Base-by-base conservation (phyloP, 495 filamentous ascomycete species). In the Tuber borchii region DNA sequence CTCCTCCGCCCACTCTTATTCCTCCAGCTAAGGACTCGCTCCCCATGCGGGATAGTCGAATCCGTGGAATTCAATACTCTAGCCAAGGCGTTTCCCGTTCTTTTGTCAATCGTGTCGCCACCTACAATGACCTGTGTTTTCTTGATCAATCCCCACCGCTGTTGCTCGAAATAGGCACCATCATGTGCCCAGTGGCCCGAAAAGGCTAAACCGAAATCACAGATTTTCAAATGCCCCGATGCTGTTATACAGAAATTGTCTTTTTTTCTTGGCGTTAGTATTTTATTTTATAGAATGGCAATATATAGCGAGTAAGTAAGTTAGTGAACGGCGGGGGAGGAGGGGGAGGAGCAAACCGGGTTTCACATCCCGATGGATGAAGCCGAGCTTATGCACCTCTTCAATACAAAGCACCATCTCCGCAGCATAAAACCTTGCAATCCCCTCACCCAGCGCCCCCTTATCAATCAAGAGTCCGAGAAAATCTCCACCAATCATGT, bases 321-420 rank as follows among this genome's bases (percentile, higher is more conserved):
- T 40, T 5, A 46, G 17, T 19, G 16, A 42, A 37, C 39, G 4
- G n/a, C n/a, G n/a, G n/a, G n/a, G n/a, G n/a, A n/a, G n/a, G n/a
- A n/a, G n/a, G n/a, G n/a, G n/a, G n/a, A n/a, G n/a, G n/a, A n/a
- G 46, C 73, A 22, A 44, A 77, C 76, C 76, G 0, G 95, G 95
- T 83, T 98, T 98, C 82, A 98, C 89, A 85, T 97, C 95, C 16
- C 95, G 91, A 83, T 98, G 95, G 70, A 98, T 97, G 88, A 92
- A 97, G 43, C 87, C 87, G 48, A 97, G 88, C 70, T 88, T 87
- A 86, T 98, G 95, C 9, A 92, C 91, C 83, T 97, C 95, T 84
- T 98, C 95, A 73, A 98, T 90, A 82, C 94, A 97, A 6, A 97
- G 83, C 68, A 97, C 91, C 93, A 97, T 98, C 85, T 98, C 94